Evolutionary conservation across 306 rosid genomes (phyloP).

Genomic region (Trifolium subterraneum): DNA sequence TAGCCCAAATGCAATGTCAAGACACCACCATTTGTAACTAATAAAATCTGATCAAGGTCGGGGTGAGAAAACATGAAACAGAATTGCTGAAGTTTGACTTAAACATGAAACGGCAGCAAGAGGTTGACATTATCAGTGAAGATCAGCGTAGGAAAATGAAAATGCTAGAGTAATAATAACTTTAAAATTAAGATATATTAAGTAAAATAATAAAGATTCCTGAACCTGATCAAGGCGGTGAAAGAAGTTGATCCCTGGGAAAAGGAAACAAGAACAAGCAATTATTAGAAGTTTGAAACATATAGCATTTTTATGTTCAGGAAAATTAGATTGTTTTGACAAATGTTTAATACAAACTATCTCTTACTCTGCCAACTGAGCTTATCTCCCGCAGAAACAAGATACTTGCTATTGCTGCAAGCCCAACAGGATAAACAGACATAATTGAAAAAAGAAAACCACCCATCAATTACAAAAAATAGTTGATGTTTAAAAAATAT

Average conservation of each 20-base stretch:
- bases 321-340: not conserved
- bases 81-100: conserved; percentile 1
- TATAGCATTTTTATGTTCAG: conserved; percentile 7
- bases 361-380: conserved; percentile 64
- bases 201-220: conserved; percentile 37
- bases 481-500: conserved; percentile 20
- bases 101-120: conserved; percentile 25
- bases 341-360: conserved; percentile 24
- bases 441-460: not conserved
- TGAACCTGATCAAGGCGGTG: conserved; percentile 81
- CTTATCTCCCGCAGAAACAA: conserved; percentile 66
- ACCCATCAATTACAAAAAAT: not conserved
- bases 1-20: conserved; percentile 4
- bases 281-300: conserved; percentile 42
- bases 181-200: conserved; percentile 31
- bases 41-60: not conserved
- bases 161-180: conserved; percentile 1
- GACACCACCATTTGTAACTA: conserved; percentile 9
- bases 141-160: conserved; percentile 12
- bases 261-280: conserved; percentile 42
- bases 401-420: conserved; percentile 76
- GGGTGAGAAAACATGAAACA: not conserved
- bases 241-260: conserved; percentile 66
- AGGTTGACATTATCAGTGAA: conserved; percentile 7
- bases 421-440: conserved; percentile 35